These are phyloP conservation scores for Pyrenophora tritici-repentis DNA, from an alignment of 2,329 filamentous ascomycete genomes.

Conservation along the genomic window DNA sequence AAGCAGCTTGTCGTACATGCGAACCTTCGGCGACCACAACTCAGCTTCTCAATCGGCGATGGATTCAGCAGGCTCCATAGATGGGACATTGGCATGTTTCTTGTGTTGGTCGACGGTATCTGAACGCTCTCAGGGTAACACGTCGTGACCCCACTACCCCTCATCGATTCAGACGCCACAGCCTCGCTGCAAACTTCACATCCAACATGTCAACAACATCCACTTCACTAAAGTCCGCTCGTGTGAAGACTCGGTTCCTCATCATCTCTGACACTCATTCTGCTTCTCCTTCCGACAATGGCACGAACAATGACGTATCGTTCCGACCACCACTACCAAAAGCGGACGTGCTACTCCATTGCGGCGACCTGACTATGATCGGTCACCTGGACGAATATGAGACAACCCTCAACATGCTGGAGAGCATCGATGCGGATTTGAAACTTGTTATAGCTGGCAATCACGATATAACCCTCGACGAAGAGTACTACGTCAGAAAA, in stretches of 20 bases:
- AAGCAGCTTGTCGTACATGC: too few relatives aligned
- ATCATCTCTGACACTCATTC: conserved; percentile 54
- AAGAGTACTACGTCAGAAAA: conserved; percentile 50
- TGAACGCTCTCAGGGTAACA: neutral
- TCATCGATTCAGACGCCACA: neutral
- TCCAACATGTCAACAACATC: conserved; percentile 18
- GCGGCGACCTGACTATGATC: conserved; percentile 62
- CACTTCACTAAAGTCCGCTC: neutral
- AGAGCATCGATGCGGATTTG: conserved; percentile 56
- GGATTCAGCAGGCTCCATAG: too few relatives aligned
- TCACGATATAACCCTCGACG: conserved; percentile 61
- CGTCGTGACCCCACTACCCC: conserved; percentile 4
- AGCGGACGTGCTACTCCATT: conserved; percentile 61
- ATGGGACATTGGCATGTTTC: neutral
- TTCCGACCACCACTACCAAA: conserved; percentile 53
- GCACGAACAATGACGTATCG: conserved; percentile 10
- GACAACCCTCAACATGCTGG: conserved; percentile 54
- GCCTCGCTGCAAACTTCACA: conserved; percentile 2
- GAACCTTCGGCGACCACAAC: too few relatives aligned
- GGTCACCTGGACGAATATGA: conserved; percentile 56
- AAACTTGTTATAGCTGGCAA: conserved; percentile 69
- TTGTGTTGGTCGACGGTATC: neutral
- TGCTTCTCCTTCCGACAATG: conserved; percentile 17
- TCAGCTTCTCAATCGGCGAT: too few relatives aligned
- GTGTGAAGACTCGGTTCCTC: conserved; percentile 49